Conservation (phyloP, 441 rosid genomes). For the Adansonia madagascariensis region DNA sequence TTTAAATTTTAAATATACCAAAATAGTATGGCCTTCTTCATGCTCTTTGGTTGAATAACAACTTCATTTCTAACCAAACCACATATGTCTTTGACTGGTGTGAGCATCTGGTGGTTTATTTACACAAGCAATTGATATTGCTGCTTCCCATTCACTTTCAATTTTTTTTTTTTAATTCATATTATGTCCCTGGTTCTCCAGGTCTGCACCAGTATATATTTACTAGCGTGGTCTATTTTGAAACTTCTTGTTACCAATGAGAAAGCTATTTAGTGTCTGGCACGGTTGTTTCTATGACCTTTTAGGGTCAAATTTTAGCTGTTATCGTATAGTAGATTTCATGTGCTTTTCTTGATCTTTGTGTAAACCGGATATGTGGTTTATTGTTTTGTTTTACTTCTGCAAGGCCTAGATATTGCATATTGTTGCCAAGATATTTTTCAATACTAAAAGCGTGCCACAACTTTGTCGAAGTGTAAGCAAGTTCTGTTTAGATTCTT, state of each 20-base stretch:
- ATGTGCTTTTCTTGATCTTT: not conserved
- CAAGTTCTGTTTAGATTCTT: conserved; percentile 20
- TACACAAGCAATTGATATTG: conserved; percentile 9
- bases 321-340: not conserved
- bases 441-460: conserved; percentile 4
- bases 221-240: conserved; percentile 4
- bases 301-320: conserved; percentile 15
- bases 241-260: not conserved
- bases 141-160: not conserved
- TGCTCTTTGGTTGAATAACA: conserved; percentile 15
- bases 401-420: not conserved
- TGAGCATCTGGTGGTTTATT: conserved; percentile 14
- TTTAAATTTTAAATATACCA: conserved; percentile 27
- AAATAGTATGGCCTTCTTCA: conserved; percentile 1
- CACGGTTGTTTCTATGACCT: not conserved
- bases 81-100: not conserved
- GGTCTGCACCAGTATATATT: conserved; percentile 1
- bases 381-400: conserved; percentile 15
- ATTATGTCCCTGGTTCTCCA: conserved; percentile 2
- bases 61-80: not conserved
- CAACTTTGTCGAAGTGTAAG: conserved; percentile 21
- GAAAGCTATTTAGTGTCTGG: conserved; percentile 19
- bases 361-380: not conserved
- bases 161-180: not conserved
- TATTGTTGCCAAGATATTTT: not conserved